Conservation (phyloP, 805 yeast genomes). For the Candida berthetii region DNA sequence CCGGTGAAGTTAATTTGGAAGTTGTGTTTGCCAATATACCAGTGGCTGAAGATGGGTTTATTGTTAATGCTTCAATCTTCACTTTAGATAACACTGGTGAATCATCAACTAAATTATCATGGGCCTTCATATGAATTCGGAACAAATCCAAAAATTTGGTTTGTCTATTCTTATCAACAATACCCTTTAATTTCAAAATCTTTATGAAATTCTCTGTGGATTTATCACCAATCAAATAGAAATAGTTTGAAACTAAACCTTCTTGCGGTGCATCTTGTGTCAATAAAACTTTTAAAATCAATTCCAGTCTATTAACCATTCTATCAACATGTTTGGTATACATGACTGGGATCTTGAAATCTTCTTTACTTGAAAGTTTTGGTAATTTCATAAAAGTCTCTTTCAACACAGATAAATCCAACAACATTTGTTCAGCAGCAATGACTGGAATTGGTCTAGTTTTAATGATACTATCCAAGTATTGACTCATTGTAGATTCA, state of each 20-base stretch:
- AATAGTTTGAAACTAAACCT: constrained; percentile 57
- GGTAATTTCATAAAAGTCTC: constrained; percentile 32
- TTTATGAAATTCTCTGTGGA: constrained; percentile 58
- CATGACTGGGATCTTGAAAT: constrained; percentile 16
- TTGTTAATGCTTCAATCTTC: constrained; percentile 6
- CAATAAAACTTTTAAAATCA: constrained; percentile 61
- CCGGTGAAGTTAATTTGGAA: constrained; percentile 12
- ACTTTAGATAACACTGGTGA: constrained; percentile 20
- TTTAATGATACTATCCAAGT: constrained; percentile 49
- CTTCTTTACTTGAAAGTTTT: constrained; percentile 7
- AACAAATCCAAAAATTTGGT: constrained; percentile 17
- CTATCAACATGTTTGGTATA: constrained; percentile 38
- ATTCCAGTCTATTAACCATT: constrained; percentile 42
- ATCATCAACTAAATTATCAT: constrained; percentile 18
- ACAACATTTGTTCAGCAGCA: constrained; percentile 72
- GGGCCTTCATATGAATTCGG: constrained; percentile 18
- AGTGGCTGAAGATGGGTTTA: constrained; percentile 4
- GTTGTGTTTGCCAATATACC: constrained; percentile 1
- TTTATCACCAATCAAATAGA: constrained; percentile 60
- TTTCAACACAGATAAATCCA: constrained; percentile 67
- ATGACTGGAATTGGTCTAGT: constrained; percentile 66
- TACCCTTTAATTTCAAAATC: constrained; percentile 57
- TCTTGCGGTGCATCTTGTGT: constrained; percentile 62
- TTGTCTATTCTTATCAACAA: constrained; percentile 20
- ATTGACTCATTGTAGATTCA: constrained; percentile 53